Evolutionary conservation across 75 land plant genomes (phyloP).

Genomic region (Pinus albicaulis): DNA sequence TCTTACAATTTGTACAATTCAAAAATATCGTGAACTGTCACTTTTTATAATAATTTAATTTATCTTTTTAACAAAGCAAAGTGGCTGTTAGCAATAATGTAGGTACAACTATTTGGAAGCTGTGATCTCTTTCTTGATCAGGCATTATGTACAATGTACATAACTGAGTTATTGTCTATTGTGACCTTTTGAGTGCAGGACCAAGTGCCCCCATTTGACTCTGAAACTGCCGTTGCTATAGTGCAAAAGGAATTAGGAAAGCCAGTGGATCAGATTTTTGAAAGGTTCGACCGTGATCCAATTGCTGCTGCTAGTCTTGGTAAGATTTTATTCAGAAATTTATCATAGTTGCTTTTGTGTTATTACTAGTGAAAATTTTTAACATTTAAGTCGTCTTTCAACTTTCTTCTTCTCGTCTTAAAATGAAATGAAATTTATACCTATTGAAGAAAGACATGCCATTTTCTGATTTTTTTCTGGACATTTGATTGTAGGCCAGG

Average conservation of each 20-base stretch:
- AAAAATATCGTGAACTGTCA: too few species aligned
- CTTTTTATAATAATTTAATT: too few species aligned
- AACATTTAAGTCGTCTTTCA: neutral
- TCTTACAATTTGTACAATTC: too few species aligned
- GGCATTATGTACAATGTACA: neutral
- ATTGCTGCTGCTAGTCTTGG: slow-evolving; percentile 99
- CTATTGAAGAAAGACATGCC: neutral
- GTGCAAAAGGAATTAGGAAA: slow-evolving; percentile 90
- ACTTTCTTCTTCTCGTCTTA: neutral
- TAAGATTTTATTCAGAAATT: slow-evolving; percentile 18
- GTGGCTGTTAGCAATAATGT: neutral
- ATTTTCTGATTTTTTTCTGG: neutral
- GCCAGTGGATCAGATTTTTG: slow-evolving; percentile 67
- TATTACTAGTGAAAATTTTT: neutral
- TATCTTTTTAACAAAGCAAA: too few species aligned
- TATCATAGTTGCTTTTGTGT: neutral
- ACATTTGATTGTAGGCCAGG: slow-evolving; percentile 66
- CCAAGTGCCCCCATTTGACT: slow-evolving; percentile 99
- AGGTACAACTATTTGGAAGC: neutral
- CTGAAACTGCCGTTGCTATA: slow-evolving; percentile 79
- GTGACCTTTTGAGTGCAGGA: slow-evolving; percentile 48
- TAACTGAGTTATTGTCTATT: neutral
- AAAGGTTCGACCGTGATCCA: slow-evolving; percentile 91
- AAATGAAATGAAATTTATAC: too few species aligned
- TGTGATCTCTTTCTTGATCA: neutral